phyloP scores from a whole-genome alignment of 2,329 filamentous ascomycete genomes.

The Dactylonectria estremocensis region DNA sequence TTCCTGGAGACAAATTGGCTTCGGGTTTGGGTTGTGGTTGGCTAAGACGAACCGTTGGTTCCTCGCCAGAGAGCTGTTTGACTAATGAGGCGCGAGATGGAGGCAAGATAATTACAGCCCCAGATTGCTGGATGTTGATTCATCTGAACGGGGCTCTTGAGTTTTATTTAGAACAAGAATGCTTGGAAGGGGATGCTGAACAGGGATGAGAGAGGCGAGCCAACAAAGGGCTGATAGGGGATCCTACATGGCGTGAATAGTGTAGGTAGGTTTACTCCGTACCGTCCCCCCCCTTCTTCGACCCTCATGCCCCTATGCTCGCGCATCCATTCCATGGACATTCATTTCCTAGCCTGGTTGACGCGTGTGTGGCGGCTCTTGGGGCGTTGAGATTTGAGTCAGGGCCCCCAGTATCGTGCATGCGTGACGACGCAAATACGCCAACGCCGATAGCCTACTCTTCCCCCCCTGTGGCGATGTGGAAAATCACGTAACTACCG shows the following conservation, averaged over 20 bases:
- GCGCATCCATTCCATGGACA: background rate
- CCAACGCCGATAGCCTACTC: background rate
- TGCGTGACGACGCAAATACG: background rate
- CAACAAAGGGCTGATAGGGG: slow-evolving; percentile 4
- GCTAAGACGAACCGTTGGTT: background rate
- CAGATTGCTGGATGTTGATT: slow-evolving; percentile 2
- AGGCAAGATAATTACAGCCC: background rate
- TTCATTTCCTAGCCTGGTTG: slow-evolving; percentile 16
- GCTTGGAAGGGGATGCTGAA: background rate
- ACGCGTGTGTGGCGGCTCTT: slow-evolving; percentile 1
- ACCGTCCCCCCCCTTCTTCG: background rate
- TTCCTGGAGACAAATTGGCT: slow-evolving; percentile 4
- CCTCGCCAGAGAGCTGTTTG: background rate
- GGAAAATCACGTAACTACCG: background rate
- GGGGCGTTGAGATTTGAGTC: background rate
- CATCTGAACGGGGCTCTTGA: background rate
- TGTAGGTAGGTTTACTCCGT: too few species aligned
- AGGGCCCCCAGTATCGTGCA: background rate
- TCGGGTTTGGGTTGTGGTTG: background rate
- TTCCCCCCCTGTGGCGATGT: too few species aligned
- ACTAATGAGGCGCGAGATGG: background rate
- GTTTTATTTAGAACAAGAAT: slow-evolving; percentile 16
- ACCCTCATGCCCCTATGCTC: background rate
- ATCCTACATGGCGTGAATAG: background rate
- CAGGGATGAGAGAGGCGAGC: background rate